These are phyloP conservation scores for Tetrahymena borealis DNA, from an alignment of 73 alveolate genomes.

Conservation along the genomic window DNA sequence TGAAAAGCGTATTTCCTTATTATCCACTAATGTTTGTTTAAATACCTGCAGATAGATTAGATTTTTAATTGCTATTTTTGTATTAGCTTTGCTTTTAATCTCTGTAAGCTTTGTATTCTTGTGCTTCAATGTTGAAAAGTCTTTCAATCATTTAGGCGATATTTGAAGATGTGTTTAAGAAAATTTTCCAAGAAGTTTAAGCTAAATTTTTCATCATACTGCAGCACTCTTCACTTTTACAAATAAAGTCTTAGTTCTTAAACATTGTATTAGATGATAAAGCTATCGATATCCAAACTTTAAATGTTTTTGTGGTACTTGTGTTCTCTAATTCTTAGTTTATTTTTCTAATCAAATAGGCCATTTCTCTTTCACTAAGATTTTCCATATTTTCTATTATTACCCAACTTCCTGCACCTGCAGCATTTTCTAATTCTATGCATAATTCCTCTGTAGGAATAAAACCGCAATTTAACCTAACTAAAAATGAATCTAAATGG, in stretches of 20 bases:
- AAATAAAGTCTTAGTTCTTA: background rate
- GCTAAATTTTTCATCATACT: background rate
- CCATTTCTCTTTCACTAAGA: background rate
- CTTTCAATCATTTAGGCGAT: background rate
- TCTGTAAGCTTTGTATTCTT: background rate
- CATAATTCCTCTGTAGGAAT: background rate
- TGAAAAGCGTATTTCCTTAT: background rate
- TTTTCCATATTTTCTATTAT: background rate
- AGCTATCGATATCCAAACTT: background rate
- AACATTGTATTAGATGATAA: background rate
- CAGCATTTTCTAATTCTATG: background rate
- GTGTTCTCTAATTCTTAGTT: background rate
- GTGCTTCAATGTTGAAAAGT: background rate
- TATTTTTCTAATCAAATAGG: background rate
- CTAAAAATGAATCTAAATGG: background rate
- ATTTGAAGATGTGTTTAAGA: background rate
- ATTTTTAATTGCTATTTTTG: background rate
- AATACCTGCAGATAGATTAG: background rate
- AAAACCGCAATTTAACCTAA: background rate
- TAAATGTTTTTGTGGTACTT: background rate
- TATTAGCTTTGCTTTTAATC: background rate
- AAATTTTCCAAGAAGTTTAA: background rate
- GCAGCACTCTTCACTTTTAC: background rate
- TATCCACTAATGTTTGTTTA: background rate
- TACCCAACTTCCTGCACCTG: background rate